Base-by-base conservation (phyloP, 495 filamentous ascomycete genomes). In the Penicillium nucicola region DNA sequence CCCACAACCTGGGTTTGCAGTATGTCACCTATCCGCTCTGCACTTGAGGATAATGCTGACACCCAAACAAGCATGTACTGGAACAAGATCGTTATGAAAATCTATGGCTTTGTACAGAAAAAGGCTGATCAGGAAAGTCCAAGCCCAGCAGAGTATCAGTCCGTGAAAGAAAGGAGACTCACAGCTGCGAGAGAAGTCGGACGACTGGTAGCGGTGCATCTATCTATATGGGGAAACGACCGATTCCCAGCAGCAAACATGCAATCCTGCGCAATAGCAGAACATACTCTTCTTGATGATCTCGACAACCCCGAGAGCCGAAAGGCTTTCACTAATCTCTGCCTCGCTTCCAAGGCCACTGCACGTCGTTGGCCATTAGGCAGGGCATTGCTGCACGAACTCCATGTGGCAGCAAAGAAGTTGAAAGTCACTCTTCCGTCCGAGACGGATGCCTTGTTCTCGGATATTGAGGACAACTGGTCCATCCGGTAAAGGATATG, bases 1-100 rank as follows among this genome's bases (percentile, higher is more conserved):
- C 70, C 7, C 65, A 70, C 48, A 46, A 68, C 8, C 45, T 73
- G 11, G 49, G 52, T 20, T 44, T 71, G 6, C 68, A 69, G 69
- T 73, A 39, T 35, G 69, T 54, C 17, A 19, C 10, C 5, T 2
- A 31, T 7, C 11, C 1, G 13, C 19, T 1, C 18, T 12, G 4
- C 17, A 23, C 13, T 20, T 19, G 2, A 20, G 22, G 3, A 1
- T 2, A 4, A 3, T 40, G 2, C 17, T 12, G 7, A 22, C 17
- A 22, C n/a, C 17, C 10, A 8, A 10, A 23, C 37, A 13, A 12
- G 8, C 18, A 22, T 40, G 17, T 40, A 22, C 35, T 22, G 17
- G 37, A 17, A 40, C 3, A 22, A 22, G 43, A 65, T 58, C 0
- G 65, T 60, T 3, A 47, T 22, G 10, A 49, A 37, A 5, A 54